Conservation (phyloP, 208 protist genomes). For the Histomonas meleagridis region DNA sequence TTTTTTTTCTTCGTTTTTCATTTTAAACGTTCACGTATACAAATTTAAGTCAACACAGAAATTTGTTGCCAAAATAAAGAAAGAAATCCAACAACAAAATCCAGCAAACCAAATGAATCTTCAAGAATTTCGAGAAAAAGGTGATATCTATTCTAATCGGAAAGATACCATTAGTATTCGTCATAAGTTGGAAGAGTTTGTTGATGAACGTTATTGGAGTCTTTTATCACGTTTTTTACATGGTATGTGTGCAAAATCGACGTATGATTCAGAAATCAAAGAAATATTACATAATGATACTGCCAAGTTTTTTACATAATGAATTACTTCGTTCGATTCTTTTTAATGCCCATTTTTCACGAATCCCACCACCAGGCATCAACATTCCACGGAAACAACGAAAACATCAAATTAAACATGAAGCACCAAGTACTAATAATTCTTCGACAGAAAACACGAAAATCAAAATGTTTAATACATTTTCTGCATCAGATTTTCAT, state of each 20-base stretch:
- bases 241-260: neutral
- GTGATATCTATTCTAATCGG: neutral
- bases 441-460: neutral
- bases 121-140: no score
- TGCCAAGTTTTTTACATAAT: neutral
- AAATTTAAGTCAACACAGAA: no score
- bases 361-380: neutral
- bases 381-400: neutral
- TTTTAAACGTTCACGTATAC: no score
- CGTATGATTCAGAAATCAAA: neutral
- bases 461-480: neutral
- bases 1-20: no score
- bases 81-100: no score
- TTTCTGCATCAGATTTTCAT: neutral
- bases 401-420: no score
- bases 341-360: neutral
- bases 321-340: neutral
- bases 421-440: no score
- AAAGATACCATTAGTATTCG: neutral
- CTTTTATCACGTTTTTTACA: neutral
- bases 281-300: neutral
- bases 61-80: no score
- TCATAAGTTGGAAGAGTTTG: neutral
- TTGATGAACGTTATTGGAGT: neutral
- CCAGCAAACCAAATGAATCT: no score